Percentiles rank a stretch among this genome's conserved stretches.
phyloP scores from a whole-genome alignment of 495 filamentous ascomycete species.

The Bombardia bombarda region DNA sequence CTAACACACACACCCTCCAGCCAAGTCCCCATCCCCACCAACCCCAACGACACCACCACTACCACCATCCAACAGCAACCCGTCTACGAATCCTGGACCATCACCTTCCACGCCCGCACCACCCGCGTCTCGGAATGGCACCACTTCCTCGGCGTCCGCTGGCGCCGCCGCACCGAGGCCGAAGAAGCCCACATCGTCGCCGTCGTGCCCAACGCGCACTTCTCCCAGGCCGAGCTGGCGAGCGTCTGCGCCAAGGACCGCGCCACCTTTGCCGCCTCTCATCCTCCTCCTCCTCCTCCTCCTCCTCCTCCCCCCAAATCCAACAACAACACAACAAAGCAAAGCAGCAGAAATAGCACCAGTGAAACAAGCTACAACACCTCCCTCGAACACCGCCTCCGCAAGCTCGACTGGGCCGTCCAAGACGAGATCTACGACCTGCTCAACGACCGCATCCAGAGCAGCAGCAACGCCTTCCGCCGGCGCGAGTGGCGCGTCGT shows the following conservation, averaged over 20 bases:
- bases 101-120: constrained; percentile 10
- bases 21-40: neutral
- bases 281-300: no score
- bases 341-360: neutral
- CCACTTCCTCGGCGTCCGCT: constrained; percentile 6
- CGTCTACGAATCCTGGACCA: constrained; percentile 14
- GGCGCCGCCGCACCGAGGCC: constrained; percentile 1
- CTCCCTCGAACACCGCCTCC: constrained; percentile 7
- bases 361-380: constrained; percentile 2
- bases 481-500: constrained; percentile 14
- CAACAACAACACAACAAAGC: no score
- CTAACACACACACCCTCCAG: neutral
- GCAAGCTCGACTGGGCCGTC: constrained; percentile 13
- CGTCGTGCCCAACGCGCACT: constrained; percentile 13
- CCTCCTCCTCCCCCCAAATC: no score
- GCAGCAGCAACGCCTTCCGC: constrained; percentile 13
- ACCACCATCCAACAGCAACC: no score
- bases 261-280: no score
- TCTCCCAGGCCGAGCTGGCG: constrained; percentile 10
- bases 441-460: constrained; percentile 11
- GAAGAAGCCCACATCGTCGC: constrained; percentile 9
- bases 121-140: neutral
- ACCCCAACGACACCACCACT: no score
- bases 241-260: constrained; percentile 1
- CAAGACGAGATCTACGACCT: constrained; percentile 17